Conservation (phyloP, 164 flowering plant genomes). For the Liriodendron chinense region DNA sequence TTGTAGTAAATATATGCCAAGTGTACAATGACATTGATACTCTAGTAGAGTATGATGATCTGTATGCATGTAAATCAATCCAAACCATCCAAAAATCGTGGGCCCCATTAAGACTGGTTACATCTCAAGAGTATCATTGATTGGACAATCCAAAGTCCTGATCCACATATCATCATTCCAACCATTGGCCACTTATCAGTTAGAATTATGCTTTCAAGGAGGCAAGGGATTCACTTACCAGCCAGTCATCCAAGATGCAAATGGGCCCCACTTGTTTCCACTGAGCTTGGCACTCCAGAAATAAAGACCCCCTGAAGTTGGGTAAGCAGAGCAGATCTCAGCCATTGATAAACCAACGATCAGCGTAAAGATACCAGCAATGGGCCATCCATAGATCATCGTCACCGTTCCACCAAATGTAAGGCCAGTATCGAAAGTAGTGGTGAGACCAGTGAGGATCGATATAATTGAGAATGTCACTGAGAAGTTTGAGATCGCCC, state of each 20-base stretch:
- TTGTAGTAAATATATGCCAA: no score
- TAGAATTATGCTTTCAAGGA: no score
- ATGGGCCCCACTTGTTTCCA: slow-evolving; percentile 41
- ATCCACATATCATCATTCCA: no score
- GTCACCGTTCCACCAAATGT: slow-evolving; percentile 61
- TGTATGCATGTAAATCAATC: no score
- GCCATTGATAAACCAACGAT: slow-evolving; percentile 67
- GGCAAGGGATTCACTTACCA: slow-evolving; percentile 31
- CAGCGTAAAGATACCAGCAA: slow-evolving; percentile 53
- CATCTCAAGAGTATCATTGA: no score
- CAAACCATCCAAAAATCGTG: no score
- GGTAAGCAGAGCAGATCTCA: slow-evolving; percentile 77
- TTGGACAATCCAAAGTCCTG: no score
- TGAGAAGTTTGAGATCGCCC: slow-evolving; percentile 53
- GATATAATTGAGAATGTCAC: slow-evolving; percentile 68
- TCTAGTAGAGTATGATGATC: no score
- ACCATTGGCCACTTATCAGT: no score
- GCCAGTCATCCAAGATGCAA: slow-evolving; percentile 66
- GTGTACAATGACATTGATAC: no score
- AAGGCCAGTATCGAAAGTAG: slow-evolving; percentile 58
- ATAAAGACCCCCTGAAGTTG: slow-evolving; percentile 80
- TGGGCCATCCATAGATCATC: slow-evolving; percentile 61
- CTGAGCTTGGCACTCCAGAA: slow-evolving; percentile 74
- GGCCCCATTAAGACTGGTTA: no score
- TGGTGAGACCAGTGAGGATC: slow-evolving; percentile 62